Evolutionary conservation across 169 alveolate species (phyloP), one percentile per base, ranked within the genome.

Genomic region (Babesia bigemina): DNA sequence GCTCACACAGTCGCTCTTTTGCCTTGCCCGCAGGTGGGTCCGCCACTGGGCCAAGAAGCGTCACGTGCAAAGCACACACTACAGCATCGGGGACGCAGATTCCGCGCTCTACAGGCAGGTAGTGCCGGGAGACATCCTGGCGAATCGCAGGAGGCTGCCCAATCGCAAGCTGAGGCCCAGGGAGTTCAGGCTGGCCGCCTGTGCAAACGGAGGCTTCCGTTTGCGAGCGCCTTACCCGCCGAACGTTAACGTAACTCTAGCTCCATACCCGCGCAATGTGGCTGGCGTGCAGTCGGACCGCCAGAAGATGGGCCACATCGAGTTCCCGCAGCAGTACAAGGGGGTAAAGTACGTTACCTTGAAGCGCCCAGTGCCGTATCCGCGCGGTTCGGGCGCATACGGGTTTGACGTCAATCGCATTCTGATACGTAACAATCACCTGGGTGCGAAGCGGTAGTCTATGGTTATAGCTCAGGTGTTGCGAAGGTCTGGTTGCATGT

Each of bases 141-240:
- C 89, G 28, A 82, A 82, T 53, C 73, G 56, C 0, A 48, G 81
- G 22, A 39, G 74, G 13, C 73, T 89, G 8, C 93, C 93, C 17
- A 89, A 89, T 50, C 78, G 86, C 60, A 89, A 89, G 75, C 59
- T 86, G 21, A 63, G 79, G 28, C 76, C 91, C 21, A 63, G 81
- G 36, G 93, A 89, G 67, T 89, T 66, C 70, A 66, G 88, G 10
- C 62, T 86, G 49, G 67, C 85, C 44, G 76, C 59, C 55, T 79
- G 91, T 33, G 71, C 92, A 12, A 84, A 73, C 26, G 91, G 91
- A 42, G 44, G 70, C 42, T 89, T 61, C 70, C 49, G 83, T 21
- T 70, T 77, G 44, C 47, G 86, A 19, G 85, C 86, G 14, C 93
- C 93, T 14, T 89, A 89, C 60, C 93, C 93, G 10, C 93, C 93